Evolutionary conservation across 805 yeast genomes (phyloP).

Genomic region (Yamadazyma phyllophila): DNA sequence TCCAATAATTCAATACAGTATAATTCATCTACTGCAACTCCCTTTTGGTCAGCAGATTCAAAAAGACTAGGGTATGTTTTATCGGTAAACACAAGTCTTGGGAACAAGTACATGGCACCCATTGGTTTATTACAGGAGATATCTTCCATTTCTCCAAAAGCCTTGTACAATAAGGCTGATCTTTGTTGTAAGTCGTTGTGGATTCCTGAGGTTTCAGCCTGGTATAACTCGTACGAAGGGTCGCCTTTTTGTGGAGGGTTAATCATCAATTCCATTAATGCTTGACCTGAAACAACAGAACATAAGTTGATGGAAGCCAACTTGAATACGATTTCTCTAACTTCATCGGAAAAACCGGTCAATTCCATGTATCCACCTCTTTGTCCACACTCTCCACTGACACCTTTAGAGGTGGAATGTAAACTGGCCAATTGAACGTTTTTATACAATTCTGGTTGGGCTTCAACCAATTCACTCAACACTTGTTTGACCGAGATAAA

Average conservation of each 20-base stretch:
- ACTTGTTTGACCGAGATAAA: slow-evolving; percentile 85
- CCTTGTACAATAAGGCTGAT: slow-evolving; percentile 60
- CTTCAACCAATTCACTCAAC: slow-evolving; percentile 57
- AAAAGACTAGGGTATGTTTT: slow-evolving; percentile 51
- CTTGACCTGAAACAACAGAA: slow-evolving; percentile 95
- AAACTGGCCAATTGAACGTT: slow-evolving; percentile 87
- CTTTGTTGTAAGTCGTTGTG: slow-evolving; percentile 61
- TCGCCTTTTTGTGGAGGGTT: slow-evolving; percentile 85
- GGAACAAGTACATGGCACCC: slow-evolving; percentile 98
- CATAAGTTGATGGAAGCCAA: slow-evolving; percentile 89
- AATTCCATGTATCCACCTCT: slow-evolving; percentile 99
- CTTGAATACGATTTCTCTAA: slow-evolving; percentile 71
- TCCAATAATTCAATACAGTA: slow-evolving; percentile 85
- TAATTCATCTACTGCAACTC: slow-evolving; percentile 74
- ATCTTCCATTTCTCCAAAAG: slow-evolving; percentile 77
- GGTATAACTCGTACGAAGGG: slow-evolving; percentile 66
- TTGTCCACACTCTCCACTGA: slow-evolving; percentile 98
- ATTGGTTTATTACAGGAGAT: slow-evolving; percentile 84
- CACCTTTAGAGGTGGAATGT: slow-evolving; percentile 98
- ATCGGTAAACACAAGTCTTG: slow-evolving; percentile 60
- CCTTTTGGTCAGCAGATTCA: slow-evolving; percentile 54
- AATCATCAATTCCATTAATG: slow-evolving; percentile 87
- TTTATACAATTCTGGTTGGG: slow-evolving; percentile 54
- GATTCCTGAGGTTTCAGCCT: slow-evolving; percentile 59
- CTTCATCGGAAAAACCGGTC: slow-evolving; percentile 71